Evolutionary conservation across 2,329 filamentous ascomycete genomes (phyloP), one percentile per base, ranked within the genome.

Genomic region (Cercospora sesami): DNA sequence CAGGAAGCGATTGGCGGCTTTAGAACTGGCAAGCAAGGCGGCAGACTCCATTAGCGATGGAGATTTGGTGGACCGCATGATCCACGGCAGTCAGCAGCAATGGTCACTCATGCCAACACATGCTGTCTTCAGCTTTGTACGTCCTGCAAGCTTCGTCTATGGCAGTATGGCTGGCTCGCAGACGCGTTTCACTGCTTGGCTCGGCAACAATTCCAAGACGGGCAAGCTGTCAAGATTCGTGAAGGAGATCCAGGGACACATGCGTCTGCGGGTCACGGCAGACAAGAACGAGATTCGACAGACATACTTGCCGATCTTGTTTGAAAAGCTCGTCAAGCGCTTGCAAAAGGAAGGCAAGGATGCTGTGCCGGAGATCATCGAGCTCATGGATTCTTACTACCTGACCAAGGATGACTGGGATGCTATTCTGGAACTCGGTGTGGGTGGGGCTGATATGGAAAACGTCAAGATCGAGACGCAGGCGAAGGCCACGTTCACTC

Each of bases 51-150:
- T 99, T 81, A 97, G 93, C 75, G 95, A 99, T 76, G 95, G 95
- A 68, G 95, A 99, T 78, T 83, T 99, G 39, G 92, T 98, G 2
- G 95, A 99, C 79, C 87, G 93, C 63, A 97, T 99, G 94, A 99
- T 99, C 68, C 95, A 99, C 79, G 95, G 95, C 28, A 92, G 93
- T 55, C 95, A 99, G 78, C 95, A 99, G 78, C 95, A 99, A 70
- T 99, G 95, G 95, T 95, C 92, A 77, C 82, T 99, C 69, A 99
- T 99, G 95, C 95, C 95, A 14, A 91, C 92, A 1, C 95, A 99
- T 80, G 95, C 94, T 28, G 86, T 97, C 45, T 97, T 98, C 82
- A 97, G 94, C 77, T 96, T 96, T 64, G 94, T 99, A 26, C 86
- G 92, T 28, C 95, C 95, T 4, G 90, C 95, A 7, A 97, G 93